phyloP scores from a whole-genome alignment of 306 rosid species.

The Glycine tomentella region DNA sequence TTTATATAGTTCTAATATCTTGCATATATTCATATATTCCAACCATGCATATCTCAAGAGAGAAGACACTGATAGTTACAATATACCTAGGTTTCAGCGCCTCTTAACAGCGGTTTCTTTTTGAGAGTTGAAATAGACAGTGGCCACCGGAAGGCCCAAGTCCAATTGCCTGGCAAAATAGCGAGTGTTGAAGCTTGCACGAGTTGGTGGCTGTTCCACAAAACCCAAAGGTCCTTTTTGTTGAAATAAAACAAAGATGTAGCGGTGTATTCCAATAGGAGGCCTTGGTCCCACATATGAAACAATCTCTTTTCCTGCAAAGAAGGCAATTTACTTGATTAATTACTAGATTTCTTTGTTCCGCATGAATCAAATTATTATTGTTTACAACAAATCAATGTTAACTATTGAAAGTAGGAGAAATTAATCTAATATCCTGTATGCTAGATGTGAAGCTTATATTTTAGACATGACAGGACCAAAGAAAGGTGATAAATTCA shows the following conservation, averaged over 20 bases:
- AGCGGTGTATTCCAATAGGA: slow-evolving; percentile 87
- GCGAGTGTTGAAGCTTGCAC: slow-evolving; percentile 83
- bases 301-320: slow-evolving; percentile 73
- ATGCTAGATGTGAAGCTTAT: no score
- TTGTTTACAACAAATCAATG: no score
- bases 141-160: slow-evolving; percentile 80
- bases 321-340: no score
- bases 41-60: not conserved
- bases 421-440: not conserved
- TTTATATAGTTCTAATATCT: no score
- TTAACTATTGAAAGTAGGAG: no score
- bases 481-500: not conserved
- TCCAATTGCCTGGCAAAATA: slow-evolving; percentile 65
- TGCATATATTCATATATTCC: no score
- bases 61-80: not conserved
- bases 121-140: slow-evolving; percentile 86
- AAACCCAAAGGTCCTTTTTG: slow-evolving; percentile 64
- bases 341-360: no score
- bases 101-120: slow-evolving; percentile 75
- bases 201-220: slow-evolving; percentile 66
- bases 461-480: not conserved
- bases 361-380: no score
- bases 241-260: slow-evolving; percentile 67
- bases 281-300: slow-evolving; percentile 76
- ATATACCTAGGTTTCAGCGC: slow-evolving; percentile 43